These are phyloP conservation scores for Durio zibethinus DNA, from an alignment of 345 rosid genomes.

Conservation along the genomic window DNA sequence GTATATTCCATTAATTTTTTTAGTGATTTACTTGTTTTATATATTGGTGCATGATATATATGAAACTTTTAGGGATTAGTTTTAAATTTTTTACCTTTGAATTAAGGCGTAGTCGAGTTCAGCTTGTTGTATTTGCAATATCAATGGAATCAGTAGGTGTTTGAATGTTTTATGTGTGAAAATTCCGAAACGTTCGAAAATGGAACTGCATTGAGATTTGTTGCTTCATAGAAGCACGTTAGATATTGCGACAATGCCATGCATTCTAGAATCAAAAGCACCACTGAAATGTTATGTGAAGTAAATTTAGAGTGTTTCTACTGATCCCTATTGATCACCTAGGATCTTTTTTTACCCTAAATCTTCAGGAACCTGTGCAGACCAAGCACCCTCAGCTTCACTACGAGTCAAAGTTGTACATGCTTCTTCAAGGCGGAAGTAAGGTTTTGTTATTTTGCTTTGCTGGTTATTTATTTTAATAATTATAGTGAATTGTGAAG, in stretches of 20 bases:
- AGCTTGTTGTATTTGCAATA: neutral
- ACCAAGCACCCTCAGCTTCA: conserved; percentile 38
- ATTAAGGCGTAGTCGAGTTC: neutral
- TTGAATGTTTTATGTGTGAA: neutral
- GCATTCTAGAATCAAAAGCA: neutral
- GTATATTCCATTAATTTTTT: neutral
- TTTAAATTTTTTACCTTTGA: neutral
- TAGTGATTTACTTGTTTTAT: neutral
- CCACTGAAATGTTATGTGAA: neutral
- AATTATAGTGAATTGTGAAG: neutral
- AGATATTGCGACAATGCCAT: neutral
- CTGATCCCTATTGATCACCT: neutral
- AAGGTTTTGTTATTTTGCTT: conserved; percentile 13
- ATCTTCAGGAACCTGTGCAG: conserved; percentile 29
- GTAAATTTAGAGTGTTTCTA: neutral
- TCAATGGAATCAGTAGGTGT: neutral
- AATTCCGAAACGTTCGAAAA: neutral
- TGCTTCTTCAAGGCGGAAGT: conserved; percentile 41
- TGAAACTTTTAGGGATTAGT: conserved; percentile 5
- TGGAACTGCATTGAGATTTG: neutral
- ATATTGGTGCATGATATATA: neutral
- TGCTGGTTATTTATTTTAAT: neutral
- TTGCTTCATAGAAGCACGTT: neutral
- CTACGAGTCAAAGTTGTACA: conserved; percentile 33
- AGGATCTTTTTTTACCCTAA: neutral